Base-by-base conservation (phyloP, 2,329 filamentous ascomycete species). In the Nothomitra cinnamomea region DNA sequence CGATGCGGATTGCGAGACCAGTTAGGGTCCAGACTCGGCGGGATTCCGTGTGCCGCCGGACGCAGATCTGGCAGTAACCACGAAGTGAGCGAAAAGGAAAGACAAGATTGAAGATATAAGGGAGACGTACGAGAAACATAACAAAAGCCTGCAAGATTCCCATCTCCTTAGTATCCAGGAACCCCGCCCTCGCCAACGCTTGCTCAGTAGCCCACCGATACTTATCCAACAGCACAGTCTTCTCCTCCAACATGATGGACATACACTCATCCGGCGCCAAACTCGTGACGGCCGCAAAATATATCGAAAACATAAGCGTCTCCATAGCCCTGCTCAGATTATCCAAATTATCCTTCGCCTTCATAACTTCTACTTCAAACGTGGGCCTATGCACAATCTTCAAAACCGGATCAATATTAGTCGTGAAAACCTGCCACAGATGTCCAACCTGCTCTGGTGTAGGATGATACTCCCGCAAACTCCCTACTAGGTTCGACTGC, bases 181-280 rank as follows among this genome's bases (percentile, higher is more conserved):
- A 74, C 57, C 79, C 76, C 6, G 80, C 79, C 51, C 76, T 71
- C 2, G 80, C 76, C 45, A 84, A 66, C 1, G 77, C 77, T 61
- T 83, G 80, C 60, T 83, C 79, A 2, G 78, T 66, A 1, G 73
- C 79, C 60, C 81, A 80, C 7, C 79, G 75, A 61, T 82, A 83
- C 50, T 72, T 73, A 47, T 67, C 67, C 24, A 80, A 66, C 5
- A 75, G 61, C 1, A 66, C 58, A 5, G 66, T 58, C 53, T 77
- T 73, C 32, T 76, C 72, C 62, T 78, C 72, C 10, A 75, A 74
- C 38, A 80, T 68, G 21, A 66, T 62, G 13, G 63, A 58, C 25
- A 67, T 56, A 59, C 74, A 77, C 47, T 80, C 71, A 19, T 71
- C 63, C 1, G 67, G 56, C 1, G 67, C 64, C 38, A 77, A 63